These are phyloP conservation scores for Selenicereus undatus DNA, from an alignment of 148 eudicot genomes.

Conservation along the genomic window DNA sequence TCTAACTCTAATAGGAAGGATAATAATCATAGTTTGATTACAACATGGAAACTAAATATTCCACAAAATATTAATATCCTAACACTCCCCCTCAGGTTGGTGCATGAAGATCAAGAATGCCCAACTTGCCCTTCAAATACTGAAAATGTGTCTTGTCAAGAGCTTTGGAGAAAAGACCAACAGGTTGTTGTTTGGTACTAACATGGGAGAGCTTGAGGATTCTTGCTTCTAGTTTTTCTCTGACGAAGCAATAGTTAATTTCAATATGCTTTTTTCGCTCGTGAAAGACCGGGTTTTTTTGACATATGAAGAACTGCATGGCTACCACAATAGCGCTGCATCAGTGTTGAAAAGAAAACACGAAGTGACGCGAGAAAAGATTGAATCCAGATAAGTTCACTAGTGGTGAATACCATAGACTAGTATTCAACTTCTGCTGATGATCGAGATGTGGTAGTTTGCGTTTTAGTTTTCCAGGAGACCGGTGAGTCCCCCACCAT, in stretches of 20 bases:
- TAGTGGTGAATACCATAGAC: too few relatives aligned
- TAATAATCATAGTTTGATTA: too few relatives aligned
- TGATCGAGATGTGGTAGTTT: too few relatives aligned
- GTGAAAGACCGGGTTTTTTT: neutral
- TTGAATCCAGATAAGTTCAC: too few relatives aligned
- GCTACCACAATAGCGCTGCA: neutral
- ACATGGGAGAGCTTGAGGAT: neutral
- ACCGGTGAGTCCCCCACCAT: too few relatives aligned
- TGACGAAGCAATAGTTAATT: neutral
- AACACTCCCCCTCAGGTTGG: neutral
- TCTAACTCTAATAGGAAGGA: too few relatives aligned
- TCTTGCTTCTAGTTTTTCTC: neutral
- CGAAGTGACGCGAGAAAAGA: too few relatives aligned
- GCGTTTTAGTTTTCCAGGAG: too few relatives aligned
- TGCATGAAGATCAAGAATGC: neutral
- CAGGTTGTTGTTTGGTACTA: neutral
- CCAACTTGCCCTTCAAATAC: neutral
- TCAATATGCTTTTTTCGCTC: neutral
- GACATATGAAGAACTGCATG: neutral
- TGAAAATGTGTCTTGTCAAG: neutral
- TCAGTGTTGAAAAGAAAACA: neutral
- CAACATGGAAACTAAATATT: too few relatives aligned
- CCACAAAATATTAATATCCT: too few relatives aligned
- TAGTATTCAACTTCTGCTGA: too few relatives aligned
- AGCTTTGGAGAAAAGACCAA: neutral